A percentile compares a stretch with the other conserved stretches of the same genome.
Evolutionary conservation across 306 rosid genomes (phyloP).

Genomic region (Lithocarpus polystachyus): DNA sequence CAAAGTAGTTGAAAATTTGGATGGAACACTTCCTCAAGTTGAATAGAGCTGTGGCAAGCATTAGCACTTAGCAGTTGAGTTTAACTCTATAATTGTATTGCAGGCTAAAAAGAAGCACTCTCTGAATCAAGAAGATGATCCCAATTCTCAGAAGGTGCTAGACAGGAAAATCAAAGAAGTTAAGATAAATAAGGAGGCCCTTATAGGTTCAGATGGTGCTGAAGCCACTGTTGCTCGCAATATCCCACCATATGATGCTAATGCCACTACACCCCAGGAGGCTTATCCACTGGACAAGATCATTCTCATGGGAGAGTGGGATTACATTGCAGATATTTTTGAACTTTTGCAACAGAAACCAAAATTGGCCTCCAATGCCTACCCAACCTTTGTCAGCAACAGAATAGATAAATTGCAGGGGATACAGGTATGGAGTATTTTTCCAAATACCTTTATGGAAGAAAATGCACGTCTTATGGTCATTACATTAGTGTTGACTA

Average conservation of each 20-base stretch:
- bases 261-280: slow-evolving; percentile 69
- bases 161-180: slow-evolving; percentile 51
- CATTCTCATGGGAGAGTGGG: slow-evolving; percentile 70
- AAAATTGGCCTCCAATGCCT: slow-evolving; percentile 37
- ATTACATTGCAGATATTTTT: slow-evolving; percentile 62
- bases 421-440: slow-evolving; percentile 47
- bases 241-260: slow-evolving; percentile 64
- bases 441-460: not conserved
- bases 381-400: slow-evolving; percentile 62
- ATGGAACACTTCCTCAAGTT: not conserved
- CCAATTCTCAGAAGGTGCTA: slow-evolving; percentile 49
- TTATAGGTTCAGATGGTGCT: slow-evolving; percentile 30
- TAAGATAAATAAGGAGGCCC: slow-evolving; percentile 51
- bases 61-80: slow-evolving; percentile 1
- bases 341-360: slow-evolving; percentile 26
- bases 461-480: not conserved
- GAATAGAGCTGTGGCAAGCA: slow-evolving; percentile 13
- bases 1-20: not conserved
- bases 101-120: slow-evolving; percentile 50
- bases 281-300: slow-evolving; percentile 78
- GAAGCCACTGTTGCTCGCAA: slow-evolving; percentile 47
- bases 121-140: slow-evolving; percentile 44
- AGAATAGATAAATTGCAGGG: slow-evolving; percentile 47
- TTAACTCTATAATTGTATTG: slow-evolving; percentile 15
- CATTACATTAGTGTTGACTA: not conserved